Base-by-base conservation (phyloP, 176 grass and related monocot genomes). In the Echinochloa phyllopogon region DNA sequence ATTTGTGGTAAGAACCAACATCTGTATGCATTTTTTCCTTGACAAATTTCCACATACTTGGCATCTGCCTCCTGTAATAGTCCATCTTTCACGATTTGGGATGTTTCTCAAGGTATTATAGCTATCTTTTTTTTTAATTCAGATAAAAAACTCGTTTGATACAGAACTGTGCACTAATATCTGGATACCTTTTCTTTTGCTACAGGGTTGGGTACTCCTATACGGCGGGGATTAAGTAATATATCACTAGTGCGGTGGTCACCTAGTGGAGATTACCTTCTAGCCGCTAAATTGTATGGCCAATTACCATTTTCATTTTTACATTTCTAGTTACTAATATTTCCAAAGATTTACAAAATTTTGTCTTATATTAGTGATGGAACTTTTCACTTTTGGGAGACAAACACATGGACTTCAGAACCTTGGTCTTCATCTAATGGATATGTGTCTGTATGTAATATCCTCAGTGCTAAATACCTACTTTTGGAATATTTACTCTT, bases 371-470 rank as follows among this genome's bases (percentile, higher is more conserved):
- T 65, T 44, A 98, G 96, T 2, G 93, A 98, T 92, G 96, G 96
- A 76, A 98, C 89, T 69, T 98, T 98, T 81, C 91, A 98, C 82
- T 88, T 98, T 38, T 95, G 93, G 96, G 96, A 98, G 72, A 98
- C 96, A 55, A 95, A 92, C 76, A 98, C 89, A 56, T 98, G 93
- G 93, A 95, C 87, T 15, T 98, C 96, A 42, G 93, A 98, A 87
- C 93, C 93, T 36, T 98, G 93, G 93, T 95, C 96, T 89, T 94
- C 96, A 87, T 92, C 96, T 79, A 91, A 91, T 11, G 96, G 93
- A 81, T 93, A 84, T 87, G 83, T 98, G 11, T 94, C 93, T 89
- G 96, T 98, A 90, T 75, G 91, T 90, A 41, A 53, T 73, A 78
- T 64, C 15, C 62, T 79, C 24, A 38, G 44, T 80, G 45, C 27